phyloP scores from a whole-genome alignment of 202 grass and related monocot species.

The Musa balbisiana region DNA sequence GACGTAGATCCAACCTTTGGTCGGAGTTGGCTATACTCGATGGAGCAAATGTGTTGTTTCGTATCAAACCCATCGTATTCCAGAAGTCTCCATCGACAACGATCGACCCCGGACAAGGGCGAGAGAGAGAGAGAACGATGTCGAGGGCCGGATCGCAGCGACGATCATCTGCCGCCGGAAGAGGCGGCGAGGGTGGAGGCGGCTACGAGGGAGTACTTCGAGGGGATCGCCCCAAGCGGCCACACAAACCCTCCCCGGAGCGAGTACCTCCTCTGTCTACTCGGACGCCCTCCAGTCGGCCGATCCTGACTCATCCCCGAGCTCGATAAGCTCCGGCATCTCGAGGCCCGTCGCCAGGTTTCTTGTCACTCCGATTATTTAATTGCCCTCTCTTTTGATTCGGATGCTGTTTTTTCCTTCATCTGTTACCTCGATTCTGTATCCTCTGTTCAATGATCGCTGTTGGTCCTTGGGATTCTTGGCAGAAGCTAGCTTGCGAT shows the following conservation, averaged over 20 bases:
- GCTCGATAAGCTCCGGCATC: constrained; percentile 51
- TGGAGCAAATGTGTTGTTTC: neutral
- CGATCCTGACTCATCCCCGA: constrained; percentile 33
- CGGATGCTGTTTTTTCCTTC: neutral
- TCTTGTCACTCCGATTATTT: neutral
- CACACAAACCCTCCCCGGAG: constrained; percentile 54
- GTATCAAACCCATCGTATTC: neutral
- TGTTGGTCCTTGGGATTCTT: constrained; percentile 20
- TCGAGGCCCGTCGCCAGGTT: constrained; percentile 50
- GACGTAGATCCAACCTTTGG: too few species aligned
- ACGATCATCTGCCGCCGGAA: constrained; percentile 51
- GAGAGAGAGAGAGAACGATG: constrained; percentile 18
- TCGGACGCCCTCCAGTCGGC: neutral
- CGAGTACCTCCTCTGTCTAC: constrained; percentile 37
- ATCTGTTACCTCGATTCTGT: neutral
- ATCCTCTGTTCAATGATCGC: constrained; percentile 11
- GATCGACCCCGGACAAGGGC: neutral
- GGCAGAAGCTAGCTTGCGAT: constrained; percentile 64
- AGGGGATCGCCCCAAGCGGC: constrained; percentile 51
- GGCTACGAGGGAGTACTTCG: constrained; percentile 67
- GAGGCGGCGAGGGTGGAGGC: constrained; percentile 57
- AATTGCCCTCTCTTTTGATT: neutral
- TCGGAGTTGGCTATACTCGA: neutral
- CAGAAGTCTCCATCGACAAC: neutral
- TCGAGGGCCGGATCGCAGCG: constrained; percentile 60